Evolutionary conservation across 1,139 yeast species (phyloP).

Genomic region (Meyerozyma athensensis): DNA sequence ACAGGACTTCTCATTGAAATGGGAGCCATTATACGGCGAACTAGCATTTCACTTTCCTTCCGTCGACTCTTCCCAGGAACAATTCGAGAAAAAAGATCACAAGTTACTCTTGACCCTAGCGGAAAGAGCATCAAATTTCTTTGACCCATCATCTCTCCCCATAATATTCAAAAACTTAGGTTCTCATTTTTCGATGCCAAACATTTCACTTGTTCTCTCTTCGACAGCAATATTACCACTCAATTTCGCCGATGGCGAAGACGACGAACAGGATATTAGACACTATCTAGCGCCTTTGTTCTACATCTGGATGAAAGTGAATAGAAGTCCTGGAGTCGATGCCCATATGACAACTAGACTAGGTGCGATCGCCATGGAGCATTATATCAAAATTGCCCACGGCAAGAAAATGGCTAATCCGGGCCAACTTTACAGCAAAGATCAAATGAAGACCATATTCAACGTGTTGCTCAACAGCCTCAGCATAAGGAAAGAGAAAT

Average conservation of each 20-base stretch:
- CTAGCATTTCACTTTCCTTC: slow-evolving; percentile 30
- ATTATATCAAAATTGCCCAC: slow-evolving; percentile 4
- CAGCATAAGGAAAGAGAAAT: slow-evolving; percentile 39
- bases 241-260: slow-evolving; percentile 20
- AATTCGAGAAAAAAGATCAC: slow-evolving; percentile 39
- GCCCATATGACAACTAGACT: slow-evolving; percentile 62
- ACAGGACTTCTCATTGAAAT: slow-evolving; percentile 45
- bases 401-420: slow-evolving; percentile 17
- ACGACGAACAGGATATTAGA: slow-evolving; percentile 38
- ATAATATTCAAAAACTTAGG: slow-evolving; percentile 33
- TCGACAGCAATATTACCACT: slow-evolving; percentile 55
- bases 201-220: slow-evolving; percentile 55
- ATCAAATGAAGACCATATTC: slow-evolving; percentile 57
- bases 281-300: slow-evolving; percentile 63
- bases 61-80: slow-evolving; percentile 26
- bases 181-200: slow-evolving; percentile 51
- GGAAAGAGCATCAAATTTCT: slow-evolving; percentile 44
- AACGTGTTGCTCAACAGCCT: slow-evolving; percentile 53
- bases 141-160: slow-evolving; percentile 35
- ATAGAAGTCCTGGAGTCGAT: slow-evolving; percentile 57
- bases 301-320: slow-evolving; percentile 66
- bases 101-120: slow-evolving; percentile 42
- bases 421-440: slow-evolving; percentile 36
- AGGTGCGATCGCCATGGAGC: slow-evolving; percentile 55
- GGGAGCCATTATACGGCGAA: slow-evolving; percentile 45